Conservation (phyloP, 2,329 filamentous ascomycete genomes). For the Pseudogymnoascus sp. region DNA sequence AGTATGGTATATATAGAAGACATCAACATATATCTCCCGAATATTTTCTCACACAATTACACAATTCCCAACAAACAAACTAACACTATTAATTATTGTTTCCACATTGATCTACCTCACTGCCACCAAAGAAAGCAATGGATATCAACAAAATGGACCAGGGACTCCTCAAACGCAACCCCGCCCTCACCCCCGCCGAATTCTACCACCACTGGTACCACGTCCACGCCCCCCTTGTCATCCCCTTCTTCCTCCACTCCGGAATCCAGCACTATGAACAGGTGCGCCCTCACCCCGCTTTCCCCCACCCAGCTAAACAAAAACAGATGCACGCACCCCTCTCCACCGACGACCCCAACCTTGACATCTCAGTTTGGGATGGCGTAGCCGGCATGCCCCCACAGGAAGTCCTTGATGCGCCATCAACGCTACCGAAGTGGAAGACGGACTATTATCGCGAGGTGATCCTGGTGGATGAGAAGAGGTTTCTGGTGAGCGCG, state of each 20-base stretch:
- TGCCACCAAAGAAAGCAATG: not conserved
- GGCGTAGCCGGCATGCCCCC: conserved; percentile 1
- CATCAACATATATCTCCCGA: not conserved
- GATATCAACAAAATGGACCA: conserved; percentile 10
- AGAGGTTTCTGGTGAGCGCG: conserved; percentile 17
- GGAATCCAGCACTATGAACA: conserved; percentile 19
- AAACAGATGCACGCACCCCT: conserved; percentile 9
- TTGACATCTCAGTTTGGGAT: conserved; percentile 9
- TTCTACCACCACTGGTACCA: conserved; percentile 21
- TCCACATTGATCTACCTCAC: too few relatives aligned
- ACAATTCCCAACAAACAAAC: not conserved
- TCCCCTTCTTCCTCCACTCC: conserved; percentile 19
- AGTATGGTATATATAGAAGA: not conserved
- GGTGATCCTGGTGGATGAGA: conserved; percentile 11
- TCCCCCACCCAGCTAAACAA: not conserved
- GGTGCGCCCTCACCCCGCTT: conserved; percentile 2
- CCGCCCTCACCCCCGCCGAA: conserved; percentile 16
- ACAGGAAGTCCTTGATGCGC: conserved; percentile 2
- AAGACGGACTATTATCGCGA: conserved; percentile 19
- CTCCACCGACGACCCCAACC: not conserved
- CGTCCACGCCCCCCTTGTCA: conserved; percentile 18
- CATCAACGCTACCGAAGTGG: conserved; percentile 13
- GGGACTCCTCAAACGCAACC: conserved; percentile 21
- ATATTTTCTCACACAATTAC: not conserved
- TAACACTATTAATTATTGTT: not conserved